A percentile compares a stretch with the other conserved stretches of the same genome.
Conservation (phyloP, 2,329 filamentous ascomycete species). For the Penicillium sp. region DNA sequence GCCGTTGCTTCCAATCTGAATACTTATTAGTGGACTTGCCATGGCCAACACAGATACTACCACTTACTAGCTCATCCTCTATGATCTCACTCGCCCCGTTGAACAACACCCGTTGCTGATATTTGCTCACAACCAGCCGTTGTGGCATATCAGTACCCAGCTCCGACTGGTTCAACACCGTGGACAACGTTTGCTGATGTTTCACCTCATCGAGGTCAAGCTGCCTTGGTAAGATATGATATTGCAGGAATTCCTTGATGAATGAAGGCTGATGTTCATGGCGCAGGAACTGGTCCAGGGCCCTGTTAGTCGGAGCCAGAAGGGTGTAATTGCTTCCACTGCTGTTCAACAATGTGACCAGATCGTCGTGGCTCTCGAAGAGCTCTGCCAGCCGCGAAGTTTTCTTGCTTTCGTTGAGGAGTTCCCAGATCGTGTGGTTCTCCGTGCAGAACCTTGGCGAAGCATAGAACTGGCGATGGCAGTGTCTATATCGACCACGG, state of each 20-base stretch:
- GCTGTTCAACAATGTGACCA: conserved; percentile 74
- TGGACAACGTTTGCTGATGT: conserved; percentile 72
- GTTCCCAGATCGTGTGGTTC: conserved; percentile 77
- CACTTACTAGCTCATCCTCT: conserved; percentile 68
- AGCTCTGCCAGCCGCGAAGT: conserved; percentile 76
- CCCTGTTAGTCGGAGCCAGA: conserved; percentile 77
- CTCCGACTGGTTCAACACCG: conserved; percentile 60
- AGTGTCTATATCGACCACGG: background rate
- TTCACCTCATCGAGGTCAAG: conserved; percentile 54
- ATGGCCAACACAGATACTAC: too few relatives aligned
- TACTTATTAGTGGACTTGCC: background rate
- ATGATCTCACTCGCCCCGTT: conserved; percentile 79
- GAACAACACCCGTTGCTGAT: conserved; percentile 66
- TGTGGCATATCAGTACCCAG: conserved; percentile 69
- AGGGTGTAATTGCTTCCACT: conserved; percentile 76
- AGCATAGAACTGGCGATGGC: conserved; percentile 16
- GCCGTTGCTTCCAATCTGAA: conserved; percentile 74
- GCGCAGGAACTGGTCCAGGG: conserved; percentile 69
- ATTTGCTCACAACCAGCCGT: conserved; percentile 70
- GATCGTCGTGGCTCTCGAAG: conserved; percentile 72
- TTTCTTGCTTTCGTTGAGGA: conserved; percentile 75
- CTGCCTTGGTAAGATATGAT: conserved; percentile 70
- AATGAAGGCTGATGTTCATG: conserved; percentile 59
- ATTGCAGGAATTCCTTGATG: conserved; percentile 71
- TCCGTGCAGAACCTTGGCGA: conserved; percentile 45